Base-by-base conservation (phyloP, 2,329 filamentous ascomycete species). In the Periconia sp. region DNA sequence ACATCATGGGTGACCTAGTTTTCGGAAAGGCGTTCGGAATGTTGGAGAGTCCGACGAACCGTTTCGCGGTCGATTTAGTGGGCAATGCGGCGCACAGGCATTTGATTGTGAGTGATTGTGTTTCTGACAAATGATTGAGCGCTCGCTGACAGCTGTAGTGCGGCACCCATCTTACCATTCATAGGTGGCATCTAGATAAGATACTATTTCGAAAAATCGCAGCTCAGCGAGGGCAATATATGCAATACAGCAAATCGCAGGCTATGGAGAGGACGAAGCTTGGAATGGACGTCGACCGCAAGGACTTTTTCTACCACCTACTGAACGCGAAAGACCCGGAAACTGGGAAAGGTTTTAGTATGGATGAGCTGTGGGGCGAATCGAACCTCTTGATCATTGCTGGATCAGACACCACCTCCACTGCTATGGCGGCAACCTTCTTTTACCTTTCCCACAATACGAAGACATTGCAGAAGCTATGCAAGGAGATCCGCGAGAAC, bases 1-100 rank as follows among this genome's bases (percentile, higher is more conserved):
- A 80, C 43, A 72, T 80, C 42, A 79, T 81, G 72, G 75, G 74
- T 10, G 75, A 78, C 46, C 52, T 77, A 15, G 70, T 69, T 18
- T 73, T 76, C 51, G 72, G 73, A 3, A 73, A 75, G 50, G 59
- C 72, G 29, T 74, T 77, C 50, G 64, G 66, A 22, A 72, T 74
- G 71, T 50, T 77, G 39, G 66, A 71, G 47, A 62, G 68, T 12
- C 62, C 65, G 4, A 55, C 51, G 22, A 73, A 76, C 45, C 61
- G 75, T 12, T 66, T 70, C 44, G 71, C 72, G 17, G 72, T 71
- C 8, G 59, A 70, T 18, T 45, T 76, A 37, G 68, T 76, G 0
- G 68, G 71, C 4, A 69, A 71, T 45, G 73, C 74, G 9, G 73
- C 74, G 9, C 69, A 74, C 48, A 57, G 74, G 18, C 74, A 77